Evolutionary conservation across 495 filamentous ascomycete genomes (phyloP), one percentile per base, ranked within the genome.

Genomic region (Chaetomium fimeti): DNA sequence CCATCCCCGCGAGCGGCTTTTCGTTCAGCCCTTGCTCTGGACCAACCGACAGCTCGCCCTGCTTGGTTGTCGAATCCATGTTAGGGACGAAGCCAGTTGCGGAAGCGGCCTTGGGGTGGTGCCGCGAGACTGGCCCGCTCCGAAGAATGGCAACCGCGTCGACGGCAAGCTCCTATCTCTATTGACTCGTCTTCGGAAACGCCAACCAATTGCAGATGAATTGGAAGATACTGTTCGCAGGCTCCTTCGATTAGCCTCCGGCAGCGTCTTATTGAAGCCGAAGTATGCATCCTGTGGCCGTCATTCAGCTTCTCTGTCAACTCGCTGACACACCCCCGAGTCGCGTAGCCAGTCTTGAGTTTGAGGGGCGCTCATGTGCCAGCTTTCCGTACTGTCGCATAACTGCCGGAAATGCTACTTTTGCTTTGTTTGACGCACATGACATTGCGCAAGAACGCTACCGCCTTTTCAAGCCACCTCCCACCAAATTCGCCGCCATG

Each of bases 1-100:
- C 43, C 28, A 60, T 49, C 27, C 57, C n/a, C 57, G 27, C 16
- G 43, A 60, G n/a, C 57, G 43, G 3, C 18, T 60, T 5, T 16
- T 48, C 8, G 57, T 60, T 3, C 43, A 59, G 3, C 57, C 40
- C 5, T 12, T 48, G 8, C 27, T 18, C 38, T 60, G 57, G 57
- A 60, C 9, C n/a, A 18, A 49, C 27, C 25, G 57, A 24, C 43
- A 60, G 7, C 27, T 60, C 16, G 7, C 4, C 16, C 27, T 60
- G 4, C n/a, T 60, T n/a, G 32, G 24, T 1, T 60, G 43, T 20
- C 43, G n/a, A 22, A 48, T 60, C n/a, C 57, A 60, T 7, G 5
- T 27, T 3, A 42, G 57, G 18, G 22, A 16, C n/a, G 53, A 38
- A 8, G 53, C 4, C 11, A 16, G 24, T 16, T 9, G 27, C 28